A percentile compares a stretch with the other conserved stretches of the same genome.
phyloP scores from a whole-genome alignment of 2,329 filamentous ascomycete species.

The Colletotrichum karsti region DNA sequence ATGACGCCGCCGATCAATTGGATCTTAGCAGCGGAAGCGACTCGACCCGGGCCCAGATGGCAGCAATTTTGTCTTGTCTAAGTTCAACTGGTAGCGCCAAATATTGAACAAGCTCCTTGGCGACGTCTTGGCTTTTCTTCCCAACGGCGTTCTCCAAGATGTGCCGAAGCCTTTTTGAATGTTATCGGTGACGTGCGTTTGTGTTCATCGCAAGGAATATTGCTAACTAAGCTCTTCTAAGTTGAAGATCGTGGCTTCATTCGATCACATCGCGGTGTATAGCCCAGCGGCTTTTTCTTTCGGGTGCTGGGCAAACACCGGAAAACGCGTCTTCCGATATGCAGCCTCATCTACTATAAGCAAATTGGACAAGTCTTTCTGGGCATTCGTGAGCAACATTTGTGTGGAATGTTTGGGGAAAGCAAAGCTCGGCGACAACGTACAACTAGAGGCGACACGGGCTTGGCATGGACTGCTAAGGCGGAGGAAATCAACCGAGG shows the following conservation, averaged over 20 bases:
- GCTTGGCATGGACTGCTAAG: not conserved
- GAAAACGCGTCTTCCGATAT: not conserved
- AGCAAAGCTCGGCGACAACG: slow-evolving; percentile 3
- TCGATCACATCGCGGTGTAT: not conserved
- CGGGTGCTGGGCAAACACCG: not conserved
- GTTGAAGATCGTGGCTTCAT: not conserved
- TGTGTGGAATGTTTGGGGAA: not conserved
- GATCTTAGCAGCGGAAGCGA: slow-evolving; percentile 7
- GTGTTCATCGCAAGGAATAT: not conserved
- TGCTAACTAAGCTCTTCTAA: not conserved
- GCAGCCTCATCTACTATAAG: not conserved
- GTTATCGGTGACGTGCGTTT: not conserved
- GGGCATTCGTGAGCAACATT: slow-evolving; percentile 1
- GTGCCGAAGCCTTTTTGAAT: not conserved
- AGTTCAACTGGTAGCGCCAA: not conserved
- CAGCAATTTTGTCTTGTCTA: not conserved
- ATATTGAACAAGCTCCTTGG: slow-evolving; percentile 12
- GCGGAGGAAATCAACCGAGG: not conserved
- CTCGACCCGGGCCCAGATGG: not conserved
- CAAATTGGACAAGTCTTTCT: not conserved
- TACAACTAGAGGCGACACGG: not conserved
- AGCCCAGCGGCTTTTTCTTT: not conserved
- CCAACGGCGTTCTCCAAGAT: not conserved
- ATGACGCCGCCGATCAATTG: slow-evolving; percentile 10
- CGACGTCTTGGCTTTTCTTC: not conserved